Percentiles rank a stretch among this genome's conserved stretches.
These are phyloP conservation scores for Piromyces finnis DNA, from an alignment of 192 early-diverging fungal genomes.

Conservation along the genomic window DNA sequence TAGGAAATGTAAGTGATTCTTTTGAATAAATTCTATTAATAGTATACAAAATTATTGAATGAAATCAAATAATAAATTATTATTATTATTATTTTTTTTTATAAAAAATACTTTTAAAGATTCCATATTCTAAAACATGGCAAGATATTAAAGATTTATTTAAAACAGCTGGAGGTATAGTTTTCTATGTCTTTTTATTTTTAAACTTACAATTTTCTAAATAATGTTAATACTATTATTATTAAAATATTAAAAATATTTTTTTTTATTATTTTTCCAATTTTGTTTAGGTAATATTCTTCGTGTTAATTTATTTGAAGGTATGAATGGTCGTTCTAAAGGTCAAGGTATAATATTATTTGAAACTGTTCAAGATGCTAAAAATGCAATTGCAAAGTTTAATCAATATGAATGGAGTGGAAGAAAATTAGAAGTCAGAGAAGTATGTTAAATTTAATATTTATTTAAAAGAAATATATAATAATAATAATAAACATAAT, in stretches of 20 bases:
- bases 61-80: too few relatives aligned
- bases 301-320: slow-evolving; percentile 47
- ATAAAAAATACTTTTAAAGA: slow-evolving; percentile 23
- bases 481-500: too few relatives aligned
- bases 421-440: slow-evolving; percentile 56
- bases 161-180: slow-evolving; percentile 33
- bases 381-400: slow-evolving; percentile 61
- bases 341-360: slow-evolving; percentile 60
- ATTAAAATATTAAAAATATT: too few relatives aligned
- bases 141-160: slow-evolving; percentile 78
- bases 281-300: slow-evolving; percentile 33
- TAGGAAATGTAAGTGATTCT: slow-evolving; percentile 32
- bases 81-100: too few relatives aligned
- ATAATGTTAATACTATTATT: too few relatives aligned
- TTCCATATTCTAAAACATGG: slow-evolving; percentile 62
- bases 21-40: too few relatives aligned
- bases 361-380: slow-evolving; percentile 40
- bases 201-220: too few relatives aligned
- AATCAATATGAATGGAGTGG: slow-evolving; percentile 64
- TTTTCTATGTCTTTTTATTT: too few relatives aligned
- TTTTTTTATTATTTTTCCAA: not conserved
- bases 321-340: slow-evolving; percentile 40
- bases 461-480: too few relatives aligned
- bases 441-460: slow-evolving; percentile 18
- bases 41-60: too few relatives aligned